Evolutionary conservation across 2,329 filamentous ascomycete genomes (phyloP).

Genomic region (Colletotrichum chlorophyti): DNA sequence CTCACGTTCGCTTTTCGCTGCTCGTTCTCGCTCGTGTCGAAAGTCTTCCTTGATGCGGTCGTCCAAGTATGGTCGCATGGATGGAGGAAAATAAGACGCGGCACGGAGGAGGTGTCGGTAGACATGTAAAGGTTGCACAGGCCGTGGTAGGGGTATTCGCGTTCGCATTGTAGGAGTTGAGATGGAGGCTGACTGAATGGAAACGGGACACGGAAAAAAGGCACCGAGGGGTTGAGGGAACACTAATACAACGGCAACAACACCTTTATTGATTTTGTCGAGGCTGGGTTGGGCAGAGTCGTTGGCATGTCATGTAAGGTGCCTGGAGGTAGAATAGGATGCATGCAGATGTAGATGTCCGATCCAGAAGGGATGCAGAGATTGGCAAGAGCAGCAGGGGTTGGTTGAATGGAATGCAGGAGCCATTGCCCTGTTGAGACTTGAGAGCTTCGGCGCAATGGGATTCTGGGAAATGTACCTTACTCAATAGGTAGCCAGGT

Average conservation of each 20-base stretch:
- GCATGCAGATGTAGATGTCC: slow-evolving; percentile 19
- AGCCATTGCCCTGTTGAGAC: too few relatives aligned
- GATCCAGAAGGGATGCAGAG: slow-evolving; percentile 4
- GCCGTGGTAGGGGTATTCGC: slow-evolving; percentile 40
- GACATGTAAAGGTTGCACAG: slow-evolving; percentile 47
- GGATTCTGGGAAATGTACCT: too few relatives aligned
- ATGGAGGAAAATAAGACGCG: slow-evolving; percentile 63
- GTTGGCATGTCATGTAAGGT: slow-evolving; percentile 24
- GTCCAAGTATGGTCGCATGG: slow-evolving; percentile 53
- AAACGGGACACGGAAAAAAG: not conserved
- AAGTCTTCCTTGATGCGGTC: slow-evolving; percentile 54
- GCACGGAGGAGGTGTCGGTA: slow-evolving; percentile 69
- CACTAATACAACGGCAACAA: not conserved
- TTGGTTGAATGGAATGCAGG: too few relatives aligned
- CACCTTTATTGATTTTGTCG: not conserved
- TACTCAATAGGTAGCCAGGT: too few relatives aligned
- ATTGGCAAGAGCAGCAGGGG: not conserved
- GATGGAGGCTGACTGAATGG: not conserved
- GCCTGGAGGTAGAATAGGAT: slow-evolving; percentile 24
- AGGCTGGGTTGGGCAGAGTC: slow-evolving; percentile 10
- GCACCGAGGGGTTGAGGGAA: not conserved
- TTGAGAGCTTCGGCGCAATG: too few relatives aligned
- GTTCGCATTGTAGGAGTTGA: slow-evolving; percentile 25
- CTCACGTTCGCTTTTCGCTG: slow-evolving; percentile 40
- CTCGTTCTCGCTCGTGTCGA: slow-evolving; percentile 36